These are phyloP conservation scores for Globisporangium splendens DNA, from an alignment of 352 stramenopile genomes.

Conservation along the genomic window DNA sequence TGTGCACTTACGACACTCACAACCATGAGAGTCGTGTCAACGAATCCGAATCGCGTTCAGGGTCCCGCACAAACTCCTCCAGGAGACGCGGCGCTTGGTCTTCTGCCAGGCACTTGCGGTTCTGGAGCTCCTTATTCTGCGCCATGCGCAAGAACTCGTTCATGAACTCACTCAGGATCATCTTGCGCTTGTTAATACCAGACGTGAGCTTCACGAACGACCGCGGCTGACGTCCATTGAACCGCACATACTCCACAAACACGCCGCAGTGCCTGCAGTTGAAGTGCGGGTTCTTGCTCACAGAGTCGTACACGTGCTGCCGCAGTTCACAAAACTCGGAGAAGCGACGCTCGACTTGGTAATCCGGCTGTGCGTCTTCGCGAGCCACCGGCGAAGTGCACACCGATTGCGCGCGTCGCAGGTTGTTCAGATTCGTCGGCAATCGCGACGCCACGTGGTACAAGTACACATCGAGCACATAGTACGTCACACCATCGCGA, in stretches of 20 bases:
- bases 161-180: constrained; percentile 28
- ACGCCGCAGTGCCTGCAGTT: constrained; percentile 31
- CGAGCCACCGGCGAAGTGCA: background rate
- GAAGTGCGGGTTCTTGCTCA: background rate
- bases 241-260: constrained; percentile 37
- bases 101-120: background rate
- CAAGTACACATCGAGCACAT: constrained; percentile 13
- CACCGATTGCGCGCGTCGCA: background rate
- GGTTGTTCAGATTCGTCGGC: background rate
- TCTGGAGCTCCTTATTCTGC: background rate
- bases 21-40: no score
- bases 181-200: constrained; percentile 27
- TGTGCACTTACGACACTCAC: no score
- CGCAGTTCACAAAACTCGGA: constrained; percentile 33
- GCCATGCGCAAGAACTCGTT: constrained; percentile 36
- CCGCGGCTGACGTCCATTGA: constrained; percentile 32
- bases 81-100: background rate
- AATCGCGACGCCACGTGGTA: constrained; percentile 6
- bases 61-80: background rate
- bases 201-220: constrained; percentile 28
- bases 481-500: constrained; percentile 13
- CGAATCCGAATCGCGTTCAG: no score
- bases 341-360: constrained; percentile 51
- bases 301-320: background rate
- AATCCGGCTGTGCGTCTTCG: constrained; percentile 19